These are phyloP conservation scores for Cyclostephanos invisitatus DNA, from an alignment of 108 stramenopile species.

Conservation along the genomic window DNA sequence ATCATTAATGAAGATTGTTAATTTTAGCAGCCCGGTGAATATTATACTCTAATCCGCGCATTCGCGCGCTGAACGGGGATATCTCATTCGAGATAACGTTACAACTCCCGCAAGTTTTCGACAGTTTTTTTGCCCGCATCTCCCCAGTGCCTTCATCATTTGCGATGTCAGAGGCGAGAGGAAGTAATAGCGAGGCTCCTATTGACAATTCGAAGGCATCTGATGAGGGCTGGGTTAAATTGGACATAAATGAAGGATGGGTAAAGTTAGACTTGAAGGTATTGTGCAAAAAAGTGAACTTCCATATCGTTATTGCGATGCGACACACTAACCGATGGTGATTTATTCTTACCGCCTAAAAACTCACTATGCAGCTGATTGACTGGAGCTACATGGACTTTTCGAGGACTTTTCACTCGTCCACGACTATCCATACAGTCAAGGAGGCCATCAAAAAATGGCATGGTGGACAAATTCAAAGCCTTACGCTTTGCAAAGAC, in stretches of 20 bases:
- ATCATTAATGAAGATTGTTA: conserved; percentile 51
- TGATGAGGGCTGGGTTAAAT: not conserved
- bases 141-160: no score
- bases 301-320: no score
- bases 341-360: conserved; percentile 1
- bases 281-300: not conserved
- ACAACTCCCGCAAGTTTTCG: no score
- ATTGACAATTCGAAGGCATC: not conserved
- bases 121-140: no score
- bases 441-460: conserved; percentile 47
- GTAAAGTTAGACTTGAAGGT: conserved; percentile 41
- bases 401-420: conserved; percentile 23
- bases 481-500: conserved; percentile 32
- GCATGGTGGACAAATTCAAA: conserved; percentile 36
- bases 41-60: no score
- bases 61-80: no score
- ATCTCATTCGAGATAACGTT: no score
- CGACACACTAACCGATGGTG: not conserved
- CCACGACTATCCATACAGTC: conserved; percentile 24
- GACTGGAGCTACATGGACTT: conserved; percentile 46
- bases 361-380: conserved; percentile 11
- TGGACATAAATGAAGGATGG: conserved; percentile 22
- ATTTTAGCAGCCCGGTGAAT: no score
- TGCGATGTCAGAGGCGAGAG: not conserved
- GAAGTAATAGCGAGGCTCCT: not conserved